phyloP scores from a whole-genome alignment of 371 early-diverging fungal genomes.

The Mucor indicus region DNA sequence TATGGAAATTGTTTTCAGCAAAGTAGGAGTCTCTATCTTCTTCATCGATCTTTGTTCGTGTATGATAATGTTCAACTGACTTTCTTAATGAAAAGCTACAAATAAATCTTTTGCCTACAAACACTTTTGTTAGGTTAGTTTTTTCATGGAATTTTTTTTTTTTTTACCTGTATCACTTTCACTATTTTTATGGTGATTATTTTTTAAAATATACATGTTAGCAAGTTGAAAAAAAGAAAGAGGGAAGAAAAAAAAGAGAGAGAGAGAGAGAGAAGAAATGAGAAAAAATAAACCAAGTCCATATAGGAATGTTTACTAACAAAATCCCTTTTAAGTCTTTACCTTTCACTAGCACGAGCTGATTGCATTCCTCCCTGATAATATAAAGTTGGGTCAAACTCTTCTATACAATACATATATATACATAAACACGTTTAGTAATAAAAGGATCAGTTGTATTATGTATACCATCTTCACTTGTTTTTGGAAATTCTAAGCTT shows the following conservation, averaged over 20 bases:
- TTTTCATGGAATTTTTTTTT: too few relatives aligned
- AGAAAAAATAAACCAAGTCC: too few relatives aligned
- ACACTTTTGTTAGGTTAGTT: too few relatives aligned
- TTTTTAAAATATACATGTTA: slow-evolving; percentile 10
- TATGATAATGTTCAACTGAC: not conserved
- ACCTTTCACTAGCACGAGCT: slow-evolving; percentile 2
- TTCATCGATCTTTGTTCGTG: slow-evolving; percentile 3
- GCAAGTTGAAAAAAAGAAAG: not conserved
- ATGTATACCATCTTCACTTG: too few relatives aligned
- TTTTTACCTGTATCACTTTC: slow-evolving; percentile 5
- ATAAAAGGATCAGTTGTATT: slow-evolving; percentile 1
- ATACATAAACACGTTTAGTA: not conserved
- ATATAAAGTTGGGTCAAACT: not conserved
- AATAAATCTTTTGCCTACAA: slow-evolving; percentile 16
- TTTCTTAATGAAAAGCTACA: slow-evolving; percentile 15
- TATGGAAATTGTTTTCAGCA: not conserved
- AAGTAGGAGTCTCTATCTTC: not conserved
- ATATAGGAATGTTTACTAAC: slow-evolving; percentile 7
- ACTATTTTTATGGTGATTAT: not conserved
- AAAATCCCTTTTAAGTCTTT: slow-evolving; percentile 3
- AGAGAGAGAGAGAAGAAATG: slow-evolving; percentile 1
- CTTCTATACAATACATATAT: not conserved
- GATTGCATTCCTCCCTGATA: slow-evolving; percentile 6
- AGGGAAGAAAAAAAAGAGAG: not conserved
- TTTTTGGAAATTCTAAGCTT: too few relatives aligned